Evolutionary conservation across 73 alveolate species (phyloP), one percentile per base, ranked within the genome.

Genomic region (Blepharisma japonicum): DNA sequence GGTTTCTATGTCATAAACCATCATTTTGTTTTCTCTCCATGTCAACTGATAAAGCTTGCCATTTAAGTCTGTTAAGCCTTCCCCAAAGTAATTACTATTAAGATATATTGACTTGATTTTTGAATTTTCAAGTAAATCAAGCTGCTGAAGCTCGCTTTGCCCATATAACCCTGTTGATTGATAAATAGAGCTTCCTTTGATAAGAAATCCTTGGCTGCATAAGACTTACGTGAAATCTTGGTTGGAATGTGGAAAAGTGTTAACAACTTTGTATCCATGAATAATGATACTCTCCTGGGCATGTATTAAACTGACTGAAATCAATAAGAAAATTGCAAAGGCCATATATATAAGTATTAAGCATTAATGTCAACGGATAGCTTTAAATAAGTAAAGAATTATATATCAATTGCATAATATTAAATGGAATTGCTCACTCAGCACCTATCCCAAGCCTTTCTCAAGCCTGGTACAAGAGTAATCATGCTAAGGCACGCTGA

Each of bases 61-160:
- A 6, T 80, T 55, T 14, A 81, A 56, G n/a, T 48, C 68, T 23
- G 88, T 81, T 53, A 80, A 71, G 18, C 92, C 92, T 72, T 85
- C 92, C 6, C 86, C 92, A 46, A 85, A 85, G 67, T 47, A 68
- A 0, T 21, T 27, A 1, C 21, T 48, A 8, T 1, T 55, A 7
- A 77, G 23, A 11, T 0, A 1, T n/a, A 1, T 25, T 39, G 9
- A 27, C 61, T 42, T 9, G 7, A 72, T 54, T 14, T 7, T 48
- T 42, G 21, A 46, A 25, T 39, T 27, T 0, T 8, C n/a, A 39
- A 45, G 45, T 7, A 68, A 68, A 8, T 68, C 23, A 9, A 20
- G 21, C 50, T 61, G 14, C 21, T 25, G 77, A 11, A 61, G 53
- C 38, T 27, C 21, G n/a, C 56, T 25, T 61, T 27, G 0, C 2